Percentiles rank a stretch among this genome's conserved stretches.
Conservation (phyloP, 768 basidiomycete species). For the Termitomyces sp. region DNA sequence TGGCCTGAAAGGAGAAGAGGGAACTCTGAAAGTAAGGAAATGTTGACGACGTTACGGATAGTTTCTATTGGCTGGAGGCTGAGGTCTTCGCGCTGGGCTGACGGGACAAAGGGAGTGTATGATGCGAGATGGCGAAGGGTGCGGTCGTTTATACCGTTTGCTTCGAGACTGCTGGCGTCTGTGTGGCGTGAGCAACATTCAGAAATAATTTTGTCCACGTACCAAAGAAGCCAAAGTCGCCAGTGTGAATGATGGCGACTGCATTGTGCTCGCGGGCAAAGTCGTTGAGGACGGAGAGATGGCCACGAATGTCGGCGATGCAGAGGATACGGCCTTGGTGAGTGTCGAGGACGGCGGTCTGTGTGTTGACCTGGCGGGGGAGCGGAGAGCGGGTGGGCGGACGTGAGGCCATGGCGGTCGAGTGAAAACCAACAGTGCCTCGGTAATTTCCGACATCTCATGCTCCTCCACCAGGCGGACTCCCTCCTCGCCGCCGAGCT, state of each 20-base stretch:
- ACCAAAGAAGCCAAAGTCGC: constrained; percentile 99
- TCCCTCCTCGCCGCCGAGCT: constrained; percentile 1
- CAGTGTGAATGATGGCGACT: constrained; percentile 92
- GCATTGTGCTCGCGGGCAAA: constrained; percentile 87
- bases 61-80: constrained; percentile 64
- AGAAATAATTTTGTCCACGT: constrained; percentile 17
- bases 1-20: constrained; percentile 87
- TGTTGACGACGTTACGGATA: constrained; percentile 74
- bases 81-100: constrained; percentile 76
- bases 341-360: constrained; percentile 77
- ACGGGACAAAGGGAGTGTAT: constrained; percentile 92
- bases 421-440: constrained; percentile 3
- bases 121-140: constrained; percentile 94
- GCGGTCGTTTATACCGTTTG: constrained; percentile 78
- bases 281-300: constrained; percentile 84
- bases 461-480: constrained; percentile 2
- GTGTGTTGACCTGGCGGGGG: constrained; percentile 61
- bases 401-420: constrained; percentile 20
- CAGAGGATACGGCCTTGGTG: constrained; percentile 87
- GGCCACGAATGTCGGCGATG: constrained; percentile 90
- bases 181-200: constrained; percentile 5
- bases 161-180: constrained; percentile 78
- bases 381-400: constrained; percentile 57
- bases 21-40: constrained; percentile 88
- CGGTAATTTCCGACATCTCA: constrained; percentile 14